Evolutionary conservation across 2,329 filamentous ascomycete genomes (phyloP), one percentile per base, ranked within the genome.

Genomic region (Aspergillus vadensis): DNA sequence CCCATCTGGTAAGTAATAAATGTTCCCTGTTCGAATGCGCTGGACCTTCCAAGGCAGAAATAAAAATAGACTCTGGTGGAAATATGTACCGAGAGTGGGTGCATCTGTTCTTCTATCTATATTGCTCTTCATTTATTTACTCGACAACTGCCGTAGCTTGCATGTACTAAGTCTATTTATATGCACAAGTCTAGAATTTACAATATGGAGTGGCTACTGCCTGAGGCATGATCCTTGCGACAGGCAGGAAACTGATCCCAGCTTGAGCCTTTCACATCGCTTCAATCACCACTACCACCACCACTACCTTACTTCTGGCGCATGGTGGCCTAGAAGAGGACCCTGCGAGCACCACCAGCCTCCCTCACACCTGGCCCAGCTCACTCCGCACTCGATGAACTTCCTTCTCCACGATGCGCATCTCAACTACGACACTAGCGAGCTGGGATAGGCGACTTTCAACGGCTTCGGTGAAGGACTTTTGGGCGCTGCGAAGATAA

Each of bases 401-500:
- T 55, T 76, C 69, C 19, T 72, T 67, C 64, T 82, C 80, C 38
- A 80, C 60, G 15, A 57, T 57, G 27, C 70, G 73, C 76, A 82
- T 79, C 63, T 79, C 73, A n/a, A 70, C 66, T 5, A 72, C 61
- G 4, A 76, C 68, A 48, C 69, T 74, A 14, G 77, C 72, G 58
- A 82, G 63, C 23, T 73, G 66, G 2, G 78, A 72, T 23, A 80
- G 65, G 1, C 68, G 63, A 8, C 68, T 67, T 25, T 75, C 70
- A n/a, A 80, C 65, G 14, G 72, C 77, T n/a, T 68, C 64, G 7
- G 67, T 71, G 61, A 83, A 83, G 14, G 74, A 75, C 51, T 64
- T 70, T 65, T 82, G 81, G 3, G 80, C 77, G 39, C 62, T 73
- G 57, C 79, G 79, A 38, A 83, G 71, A 23, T 78, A 73, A 9